Evolutionary conservation across 2,329 filamentous ascomycete species (phyloP).

Genomic region (Thielaviopsis euricoi): DNA sequence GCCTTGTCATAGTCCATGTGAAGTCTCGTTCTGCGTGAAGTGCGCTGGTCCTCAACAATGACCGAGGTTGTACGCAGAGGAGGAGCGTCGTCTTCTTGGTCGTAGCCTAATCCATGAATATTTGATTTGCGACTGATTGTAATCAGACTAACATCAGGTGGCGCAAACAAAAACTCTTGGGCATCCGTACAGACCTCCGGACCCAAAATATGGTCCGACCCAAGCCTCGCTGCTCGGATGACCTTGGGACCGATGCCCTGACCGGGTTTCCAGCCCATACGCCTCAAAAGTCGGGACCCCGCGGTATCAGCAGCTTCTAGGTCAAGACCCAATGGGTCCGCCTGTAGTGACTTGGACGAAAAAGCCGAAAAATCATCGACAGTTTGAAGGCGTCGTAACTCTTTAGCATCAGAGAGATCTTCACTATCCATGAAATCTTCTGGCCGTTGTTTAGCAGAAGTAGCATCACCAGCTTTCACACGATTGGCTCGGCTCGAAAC

Average conservation of each 20-base stretch:
- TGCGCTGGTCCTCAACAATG: conserved; percentile 22
- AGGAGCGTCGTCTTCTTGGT: neutral
- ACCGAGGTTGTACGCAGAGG: neutral
- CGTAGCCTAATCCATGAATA: conserved; percentile 49
- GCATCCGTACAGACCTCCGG: neutral
- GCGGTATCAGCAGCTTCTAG: conserved; percentile 62
- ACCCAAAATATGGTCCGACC: conserved; percentile 6
- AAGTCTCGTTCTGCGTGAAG: conserved; percentile 29
- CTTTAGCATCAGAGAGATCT: conserved; percentile 73
- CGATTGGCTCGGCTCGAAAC: conserved; percentile 75
- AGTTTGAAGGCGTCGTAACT: conserved; percentile 59
- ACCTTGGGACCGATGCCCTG: conserved; percentile 86
- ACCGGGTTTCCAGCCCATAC: conserved; percentile 91
- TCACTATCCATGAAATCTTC: conserved; percentile 99
- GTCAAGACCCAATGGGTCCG: conserved; percentile 45
- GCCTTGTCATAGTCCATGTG: neutral
- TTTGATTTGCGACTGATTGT: conserved; percentile 44
- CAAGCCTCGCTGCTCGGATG: conserved; percentile 54
- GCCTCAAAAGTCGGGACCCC: conserved; percentile 68
- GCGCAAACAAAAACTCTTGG: conserved; percentile 57
- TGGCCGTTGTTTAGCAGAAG: conserved; percentile 40
- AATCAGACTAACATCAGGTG: conserved; percentile 59
- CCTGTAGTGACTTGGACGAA: conserved; percentile 40
- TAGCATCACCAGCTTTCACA: conserved; percentile 40
- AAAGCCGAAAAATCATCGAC: conserved; percentile 58